Percentiles rank a stretch among this genome's conserved stretches.
Conservation (phyloP, 2,329 filamentous ascomycete species). For the Gremmenia infestans region DNA sequence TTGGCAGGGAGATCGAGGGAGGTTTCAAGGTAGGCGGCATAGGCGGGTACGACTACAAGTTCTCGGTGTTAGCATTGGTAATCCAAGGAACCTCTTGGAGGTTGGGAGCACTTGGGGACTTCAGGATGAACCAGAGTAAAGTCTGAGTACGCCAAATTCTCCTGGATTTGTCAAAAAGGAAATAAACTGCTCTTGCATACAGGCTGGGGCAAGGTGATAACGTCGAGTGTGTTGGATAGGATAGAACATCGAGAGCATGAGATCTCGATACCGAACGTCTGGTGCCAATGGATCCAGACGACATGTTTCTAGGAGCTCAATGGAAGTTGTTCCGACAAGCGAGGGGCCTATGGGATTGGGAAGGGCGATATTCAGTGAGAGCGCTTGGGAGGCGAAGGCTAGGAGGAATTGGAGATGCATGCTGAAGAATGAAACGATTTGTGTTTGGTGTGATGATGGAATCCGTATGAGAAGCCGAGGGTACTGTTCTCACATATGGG, state of each 20-base stretch:
- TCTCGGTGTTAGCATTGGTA: no score
- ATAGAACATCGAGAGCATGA: conserved; percentile 29
- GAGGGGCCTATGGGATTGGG: conserved; percentile 17
- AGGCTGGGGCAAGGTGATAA: conserved; percentile 17
- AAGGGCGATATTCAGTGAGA: conserved; percentile 1
- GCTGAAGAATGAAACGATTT: neutral
- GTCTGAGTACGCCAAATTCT: no score
- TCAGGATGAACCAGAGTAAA: no score
- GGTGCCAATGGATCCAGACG: conserved; percentile 25
- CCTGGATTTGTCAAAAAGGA: no score
- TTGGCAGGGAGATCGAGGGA: conserved; percentile 24
- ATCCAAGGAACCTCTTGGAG: no score
- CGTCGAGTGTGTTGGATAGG: conserved; percentile 16
- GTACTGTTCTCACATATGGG: no score
- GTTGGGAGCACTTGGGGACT: no score
- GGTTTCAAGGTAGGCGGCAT: conserved; percentile 20
- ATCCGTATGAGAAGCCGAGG: no score
- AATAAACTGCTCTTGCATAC: no score
- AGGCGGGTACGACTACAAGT: conserved; percentile 20
- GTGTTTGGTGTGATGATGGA: neutral
- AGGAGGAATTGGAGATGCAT: neutral
- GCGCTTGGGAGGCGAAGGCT: neutral
- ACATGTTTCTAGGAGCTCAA: conserved; percentile 16
- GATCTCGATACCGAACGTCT: conserved; percentile 11
- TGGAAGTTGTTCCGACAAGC: conserved; percentile 12